phyloP scores from a whole-genome alignment of 805 yeast genomes.

The Clavispora phyllophila region DNA sequence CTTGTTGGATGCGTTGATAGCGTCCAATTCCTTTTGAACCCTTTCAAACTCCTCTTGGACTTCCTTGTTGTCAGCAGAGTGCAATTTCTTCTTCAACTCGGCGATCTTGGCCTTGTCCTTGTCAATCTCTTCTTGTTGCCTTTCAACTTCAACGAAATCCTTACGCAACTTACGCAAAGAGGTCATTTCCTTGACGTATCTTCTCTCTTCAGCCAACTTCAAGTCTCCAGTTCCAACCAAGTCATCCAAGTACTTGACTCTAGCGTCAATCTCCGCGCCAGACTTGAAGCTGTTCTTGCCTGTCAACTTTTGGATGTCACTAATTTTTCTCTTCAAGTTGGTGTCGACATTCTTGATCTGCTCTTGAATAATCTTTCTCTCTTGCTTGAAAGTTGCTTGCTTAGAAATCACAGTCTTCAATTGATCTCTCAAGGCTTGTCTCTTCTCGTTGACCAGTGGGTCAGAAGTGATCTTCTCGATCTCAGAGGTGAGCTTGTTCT shows the following conservation, averaged over 20 bases:
- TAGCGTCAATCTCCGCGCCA: slow-evolving; percentile 63
- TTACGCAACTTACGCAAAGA: slow-evolving; percentile 74
- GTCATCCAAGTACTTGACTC: slow-evolving; percentile 62
- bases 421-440: slow-evolving; percentile 28
- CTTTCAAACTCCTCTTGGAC: slow-evolving; percentile 63
- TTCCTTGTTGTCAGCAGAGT: slow-evolving; percentile 56
- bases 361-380: slow-evolving; percentile 51
- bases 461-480: slow-evolving; percentile 40
- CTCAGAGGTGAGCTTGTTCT: slow-evolving; percentile 49
- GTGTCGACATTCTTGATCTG: slow-evolving; percentile 70
- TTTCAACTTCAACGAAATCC: slow-evolving; percentile 69
- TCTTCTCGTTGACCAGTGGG: slow-evolving; percentile 25
- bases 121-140: slow-evolving; percentile 75
- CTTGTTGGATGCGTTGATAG: slow-evolving; percentile 55
- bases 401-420: slow-evolving; percentile 40
- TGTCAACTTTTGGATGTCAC: slow-evolving; percentile 67
- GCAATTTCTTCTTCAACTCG: slow-evolving; percentile 65
- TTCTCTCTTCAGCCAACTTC: slow-evolving; percentile 87
- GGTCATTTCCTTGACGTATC: slow-evolving; percentile 78
- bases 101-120: slow-evolving; percentile 70
- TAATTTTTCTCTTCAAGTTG: slow-evolving; percentile 65
- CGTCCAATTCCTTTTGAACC: slow-evolving; percentile 65
- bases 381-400: slow-evolving; percentile 45
- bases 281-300: slow-evolving; percentile 66
- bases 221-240: slow-evolving; percentile 73